A percentile compares a stretch with the other conserved stretches of the same genome.
These are phyloP conservation scores for Rhododendron henanense DNA, from an alignment of 148 eudicot species.

Conservation along the genomic window DNA sequence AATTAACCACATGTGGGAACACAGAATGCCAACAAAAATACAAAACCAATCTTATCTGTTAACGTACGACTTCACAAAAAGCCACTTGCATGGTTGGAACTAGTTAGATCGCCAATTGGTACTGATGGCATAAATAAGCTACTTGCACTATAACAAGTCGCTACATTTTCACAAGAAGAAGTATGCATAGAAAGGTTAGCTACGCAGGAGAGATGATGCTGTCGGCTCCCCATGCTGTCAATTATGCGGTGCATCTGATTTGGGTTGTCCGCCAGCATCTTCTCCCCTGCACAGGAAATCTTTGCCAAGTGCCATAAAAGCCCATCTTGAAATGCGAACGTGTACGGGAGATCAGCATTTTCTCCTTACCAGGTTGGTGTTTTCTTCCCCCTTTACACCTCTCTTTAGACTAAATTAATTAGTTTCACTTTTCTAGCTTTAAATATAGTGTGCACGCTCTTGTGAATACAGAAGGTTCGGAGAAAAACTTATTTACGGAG, in stretches of 20 bases:
- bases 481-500: too few relatives aligned
- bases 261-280: not conserved
- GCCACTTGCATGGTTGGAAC: not conserved
- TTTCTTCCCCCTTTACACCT: not conserved
- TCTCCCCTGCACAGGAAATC: not conserved
- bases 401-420: not conserved
- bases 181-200: slow-evolving; percentile 3
- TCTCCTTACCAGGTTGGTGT: not conserved
- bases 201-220: slow-evolving; percentile 6
- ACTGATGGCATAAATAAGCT: not conserved
- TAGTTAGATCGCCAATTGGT: not conserved
- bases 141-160: not conserved
- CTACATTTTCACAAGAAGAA: not conserved
- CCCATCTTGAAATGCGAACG: not conserved
- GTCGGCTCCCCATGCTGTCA: not conserved
- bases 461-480: not conserved
- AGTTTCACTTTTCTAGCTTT: not conserved
- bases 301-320: not conserved
- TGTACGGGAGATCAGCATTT: not conserved
- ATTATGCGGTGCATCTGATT: not conserved
- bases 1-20: not conserved
- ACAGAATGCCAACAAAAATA: not conserved
- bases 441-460: not conserved
- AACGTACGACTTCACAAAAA: not conserved
- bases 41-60: not conserved